These are phyloP conservation scores for Plectosphaerella cucumerina DNA, from an alignment of 2,329 filamentous ascomycete species.

Conservation along the genomic window DNA sequence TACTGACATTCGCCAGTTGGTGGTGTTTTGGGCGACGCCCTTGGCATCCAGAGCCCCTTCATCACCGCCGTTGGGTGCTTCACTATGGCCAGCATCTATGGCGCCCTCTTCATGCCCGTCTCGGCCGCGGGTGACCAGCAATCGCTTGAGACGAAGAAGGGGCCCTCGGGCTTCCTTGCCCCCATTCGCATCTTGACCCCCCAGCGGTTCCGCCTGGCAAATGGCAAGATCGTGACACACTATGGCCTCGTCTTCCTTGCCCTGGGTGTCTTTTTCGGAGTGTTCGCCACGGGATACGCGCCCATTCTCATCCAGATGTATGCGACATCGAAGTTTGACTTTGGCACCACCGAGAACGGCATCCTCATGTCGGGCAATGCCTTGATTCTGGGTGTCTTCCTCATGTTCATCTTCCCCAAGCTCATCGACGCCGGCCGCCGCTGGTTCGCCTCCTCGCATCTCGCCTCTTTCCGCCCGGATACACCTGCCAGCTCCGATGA, in stretches of 20 bases:
- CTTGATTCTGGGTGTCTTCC: conserved; percentile 49
- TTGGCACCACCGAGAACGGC: conserved; percentile 51
- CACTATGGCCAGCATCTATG: conserved; percentile 23
- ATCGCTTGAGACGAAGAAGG: conserved; percentile 10
- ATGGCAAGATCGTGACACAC: conserved; percentile 49
- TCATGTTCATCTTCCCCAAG: conserved; percentile 49
- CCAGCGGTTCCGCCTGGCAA: conserved; percentile 44
- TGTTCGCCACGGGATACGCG: conserved; percentile 62
- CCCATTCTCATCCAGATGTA: conserved; percentile 58
- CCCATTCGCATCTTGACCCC: conserved; percentile 60
- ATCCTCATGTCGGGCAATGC: conserved; percentile 53
- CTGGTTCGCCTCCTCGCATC: conserved; percentile 20
- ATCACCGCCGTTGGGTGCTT: conserved; percentile 42
- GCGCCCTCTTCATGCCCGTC: conserved; percentile 22
- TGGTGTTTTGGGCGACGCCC: conserved; percentile 59
- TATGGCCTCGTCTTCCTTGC: conserved; percentile 62
- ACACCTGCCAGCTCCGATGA: not conserved
- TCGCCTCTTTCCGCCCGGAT: not conserved
- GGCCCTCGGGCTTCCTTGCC: conserved; percentile 53
- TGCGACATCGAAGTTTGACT: conserved; percentile 50
- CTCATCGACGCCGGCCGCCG: conserved; percentile 44
- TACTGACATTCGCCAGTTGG: conserved; percentile 37
- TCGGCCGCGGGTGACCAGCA: conserved; percentile 18
- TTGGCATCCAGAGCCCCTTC: conserved; percentile 62
- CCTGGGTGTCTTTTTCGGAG: conserved; percentile 61